Conservation (phyloP, 192 early-diverging fungal genomes). For the Umbelopsis ramanniana region DNA sequence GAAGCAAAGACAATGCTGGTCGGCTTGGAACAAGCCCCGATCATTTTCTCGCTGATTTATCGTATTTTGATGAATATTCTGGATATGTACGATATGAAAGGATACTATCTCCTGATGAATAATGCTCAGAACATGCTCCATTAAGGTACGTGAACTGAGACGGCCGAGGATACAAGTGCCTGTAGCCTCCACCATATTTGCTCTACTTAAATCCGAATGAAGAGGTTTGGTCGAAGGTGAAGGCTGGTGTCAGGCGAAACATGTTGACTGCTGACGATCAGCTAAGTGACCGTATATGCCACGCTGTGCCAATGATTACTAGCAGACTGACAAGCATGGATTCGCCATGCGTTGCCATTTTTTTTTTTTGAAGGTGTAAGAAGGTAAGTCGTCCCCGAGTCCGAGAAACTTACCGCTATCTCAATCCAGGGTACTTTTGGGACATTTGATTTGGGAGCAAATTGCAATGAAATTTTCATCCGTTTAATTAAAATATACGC, state of each 20-base stretch:
- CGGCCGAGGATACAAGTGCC: neutral
- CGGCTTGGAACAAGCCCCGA: neutral
- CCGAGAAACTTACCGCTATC: no score
- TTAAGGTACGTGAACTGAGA: neutral
- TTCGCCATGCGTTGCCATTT: neutral
- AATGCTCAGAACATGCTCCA: neutral
- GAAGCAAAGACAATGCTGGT: no score
- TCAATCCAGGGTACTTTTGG: no score
- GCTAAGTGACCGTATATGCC: no score
- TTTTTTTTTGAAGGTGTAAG: neutral
- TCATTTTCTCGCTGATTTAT: neutral
- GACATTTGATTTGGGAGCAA: no score
- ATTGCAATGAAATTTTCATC: no score
- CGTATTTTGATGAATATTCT: neutral
- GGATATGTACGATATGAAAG: neutral
- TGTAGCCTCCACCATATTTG: slow-evolving; percentile 24
- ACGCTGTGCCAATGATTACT: no score
- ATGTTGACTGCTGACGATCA: neutral
- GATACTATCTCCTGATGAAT: neutral
- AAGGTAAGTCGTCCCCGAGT: no score
- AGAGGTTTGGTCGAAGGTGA: slow-evolving; percentile 40
- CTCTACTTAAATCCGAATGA: slow-evolving; percentile 33
- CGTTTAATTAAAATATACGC: no score
- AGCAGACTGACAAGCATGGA: slow-evolving; percentile 29
- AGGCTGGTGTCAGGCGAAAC: slow-evolving; percentile 26